Evolutionary conservation across 345 rosid species (phyloP).

Genomic region (Salix dunnii): DNA sequence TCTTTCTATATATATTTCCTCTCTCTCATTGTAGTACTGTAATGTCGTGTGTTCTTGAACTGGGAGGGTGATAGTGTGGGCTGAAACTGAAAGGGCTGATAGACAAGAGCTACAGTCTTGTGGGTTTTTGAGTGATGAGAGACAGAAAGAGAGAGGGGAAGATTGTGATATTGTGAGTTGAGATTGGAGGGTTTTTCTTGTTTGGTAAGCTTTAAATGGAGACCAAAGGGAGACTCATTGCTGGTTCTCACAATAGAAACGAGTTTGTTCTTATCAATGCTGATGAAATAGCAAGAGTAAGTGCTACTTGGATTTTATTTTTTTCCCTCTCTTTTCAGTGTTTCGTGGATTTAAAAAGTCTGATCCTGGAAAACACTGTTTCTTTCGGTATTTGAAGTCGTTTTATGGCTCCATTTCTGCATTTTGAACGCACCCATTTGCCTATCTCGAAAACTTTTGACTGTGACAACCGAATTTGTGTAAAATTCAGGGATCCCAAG

Average conservation of each 20-base stretch:
- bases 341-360: not conserved
- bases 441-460: not conserved
- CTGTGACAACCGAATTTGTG: not conserved
- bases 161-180: slow-evolving; percentile 12
- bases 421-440: not conserved
- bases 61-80: not conserved
- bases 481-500: not conserved
- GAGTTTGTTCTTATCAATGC: slow-evolving; percentile 85
- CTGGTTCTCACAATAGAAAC: slow-evolving; percentile 91
- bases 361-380: not conserved
- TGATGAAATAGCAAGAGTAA: slow-evolving; percentile 70
- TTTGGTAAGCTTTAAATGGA: slow-evolving; percentile 37
- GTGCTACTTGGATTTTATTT: slow-evolving; percentile 8
- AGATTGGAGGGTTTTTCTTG: not conserved
- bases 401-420: not conserved
- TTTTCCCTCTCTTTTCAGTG: not conserved
- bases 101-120: slow-evolving; percentile 14
- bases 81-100: not conserved
- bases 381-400: not conserved
- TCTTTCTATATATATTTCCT: slow-evolving; percentile 3
- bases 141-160: not conserved
- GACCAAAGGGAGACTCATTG: slow-evolving; percentile 70
- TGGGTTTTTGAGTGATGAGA: slow-evolving; percentile 22
- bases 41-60: slow-evolving; percentile 20
- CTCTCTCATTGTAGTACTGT: not conserved